Evolutionary conservation across 306 rosid species (phyloP).

Genomic region (Fragaria nilgerrensis): DNA sequence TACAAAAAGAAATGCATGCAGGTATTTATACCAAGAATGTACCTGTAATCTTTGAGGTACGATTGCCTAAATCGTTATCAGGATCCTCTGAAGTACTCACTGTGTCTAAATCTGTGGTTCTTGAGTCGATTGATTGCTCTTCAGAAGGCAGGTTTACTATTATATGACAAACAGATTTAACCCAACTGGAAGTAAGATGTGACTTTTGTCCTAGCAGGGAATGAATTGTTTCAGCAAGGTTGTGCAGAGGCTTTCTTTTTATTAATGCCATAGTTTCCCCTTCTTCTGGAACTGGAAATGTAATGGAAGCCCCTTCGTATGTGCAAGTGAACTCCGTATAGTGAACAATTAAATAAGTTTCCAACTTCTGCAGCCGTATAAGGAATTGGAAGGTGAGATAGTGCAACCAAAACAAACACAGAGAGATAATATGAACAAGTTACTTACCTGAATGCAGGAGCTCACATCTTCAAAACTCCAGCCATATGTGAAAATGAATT

Average conservation of each 20-base stretch:
- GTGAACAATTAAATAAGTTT: background rate
- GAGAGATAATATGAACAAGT: background rate
- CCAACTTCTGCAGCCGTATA: background rate
- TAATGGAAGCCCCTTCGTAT: background rate
- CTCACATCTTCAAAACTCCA: background rate
- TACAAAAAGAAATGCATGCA: background rate
- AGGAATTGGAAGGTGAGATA: background rate
- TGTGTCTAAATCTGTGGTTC: background rate
- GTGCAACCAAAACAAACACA: background rate
- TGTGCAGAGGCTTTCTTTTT: constrained; percentile 30
- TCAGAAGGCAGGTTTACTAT: constrained; percentile 23
- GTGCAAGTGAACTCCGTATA: background rate
- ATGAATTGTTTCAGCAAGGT: constrained; percentile 34
- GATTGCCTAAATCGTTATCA: constrained; percentile 20
- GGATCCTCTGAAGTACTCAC: background rate
- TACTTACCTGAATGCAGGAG: constrained; percentile 1
- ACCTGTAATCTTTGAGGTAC: constrained; percentile 33
- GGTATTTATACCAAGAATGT: background rate
- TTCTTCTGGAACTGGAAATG: constrained; percentile 9
- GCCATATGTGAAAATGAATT: background rate
- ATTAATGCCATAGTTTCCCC: constrained; percentile 24
- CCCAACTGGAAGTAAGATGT: constrained; percentile 38
- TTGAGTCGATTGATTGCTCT: constrained; percentile 7
- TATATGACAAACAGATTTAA: constrained; percentile 37
- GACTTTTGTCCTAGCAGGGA: constrained; percentile 35